Percentiles rank a stretch among this genome's conserved stretches.
phyloP scores from a whole-genome alignment of 768 basidiomycete genomes.

The Agaricus sinodeliciosus region DNA sequence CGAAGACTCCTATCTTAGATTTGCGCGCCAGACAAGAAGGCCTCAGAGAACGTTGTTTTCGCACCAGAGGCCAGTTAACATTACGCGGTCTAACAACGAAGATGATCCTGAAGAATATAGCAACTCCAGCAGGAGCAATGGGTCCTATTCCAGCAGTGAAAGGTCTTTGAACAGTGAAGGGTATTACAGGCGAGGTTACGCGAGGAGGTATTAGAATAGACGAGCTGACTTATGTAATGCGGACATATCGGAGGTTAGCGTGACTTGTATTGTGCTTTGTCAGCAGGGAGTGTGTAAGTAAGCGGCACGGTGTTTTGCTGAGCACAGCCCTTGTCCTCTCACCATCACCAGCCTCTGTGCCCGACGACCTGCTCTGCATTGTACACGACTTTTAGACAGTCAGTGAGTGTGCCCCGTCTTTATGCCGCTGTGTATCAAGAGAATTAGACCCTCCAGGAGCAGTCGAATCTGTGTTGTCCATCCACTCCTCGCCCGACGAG shows the following conservation, averaged over 20 bases:
- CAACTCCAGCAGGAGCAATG: neutral
- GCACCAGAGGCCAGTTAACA: slow-evolving; percentile 1
- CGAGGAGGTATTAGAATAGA: neutral
- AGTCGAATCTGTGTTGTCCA: slow-evolving; percentile 1
- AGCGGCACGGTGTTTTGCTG: neutral
- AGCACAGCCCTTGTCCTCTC: neutral
- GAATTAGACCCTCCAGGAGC: slow-evolving; percentile 6
- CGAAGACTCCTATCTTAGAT: slow-evolving; percentile 5
- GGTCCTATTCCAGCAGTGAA: neutral
- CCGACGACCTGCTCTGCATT: neutral
- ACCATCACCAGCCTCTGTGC: neutral
- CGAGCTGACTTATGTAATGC: no score
- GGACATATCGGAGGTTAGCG: no score
- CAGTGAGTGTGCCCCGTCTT: neutral
- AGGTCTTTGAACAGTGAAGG: slow-evolving; percentile 4
- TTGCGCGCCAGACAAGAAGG: neutral
- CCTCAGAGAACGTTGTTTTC: neutral
- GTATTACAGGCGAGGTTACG: neutral
- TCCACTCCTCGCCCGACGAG: slow-evolving; percentile 8
- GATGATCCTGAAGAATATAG: neutral
- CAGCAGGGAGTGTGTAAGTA: neutral
- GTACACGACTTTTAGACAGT: neutral
- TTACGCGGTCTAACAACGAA: neutral
- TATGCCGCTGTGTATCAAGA: neutral
- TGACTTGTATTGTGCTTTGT: neutral